phyloP scores from a whole-genome alignment of 306 rosid species.

The Fragaria iinumae region DNA sequence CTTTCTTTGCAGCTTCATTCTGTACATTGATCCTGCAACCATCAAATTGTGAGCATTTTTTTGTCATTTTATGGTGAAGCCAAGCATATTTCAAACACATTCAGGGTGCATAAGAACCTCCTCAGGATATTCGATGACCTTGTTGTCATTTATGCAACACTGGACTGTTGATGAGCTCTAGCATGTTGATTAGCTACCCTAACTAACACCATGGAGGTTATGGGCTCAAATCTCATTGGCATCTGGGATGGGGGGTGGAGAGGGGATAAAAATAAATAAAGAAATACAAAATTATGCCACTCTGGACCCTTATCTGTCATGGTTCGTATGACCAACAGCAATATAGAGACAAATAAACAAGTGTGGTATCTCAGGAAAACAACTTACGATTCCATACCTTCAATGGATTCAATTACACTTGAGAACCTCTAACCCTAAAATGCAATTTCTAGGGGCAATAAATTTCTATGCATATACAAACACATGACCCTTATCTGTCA shows the following conservation, averaged over 20 bases:
- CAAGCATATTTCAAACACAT: background rate
- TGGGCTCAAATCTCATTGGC: background rate
- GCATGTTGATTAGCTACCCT: background rate
- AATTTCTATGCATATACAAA: background rate
- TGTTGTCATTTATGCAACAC: background rate
- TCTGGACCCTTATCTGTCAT: background rate
- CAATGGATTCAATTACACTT: background rate
- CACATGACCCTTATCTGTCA: background rate
- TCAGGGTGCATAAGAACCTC: background rate
- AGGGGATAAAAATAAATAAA: background rate
- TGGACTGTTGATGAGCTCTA: background rate
- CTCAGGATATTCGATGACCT: background rate
- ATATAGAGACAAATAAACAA: background rate
- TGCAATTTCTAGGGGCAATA: background rate
- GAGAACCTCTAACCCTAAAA: background rate
- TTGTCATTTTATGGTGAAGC: background rate
- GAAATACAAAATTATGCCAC: background rate
- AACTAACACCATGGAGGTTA: background rate
- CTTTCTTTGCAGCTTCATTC: conserved; percentile 92
- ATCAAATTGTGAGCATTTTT: conserved; percentile 11
- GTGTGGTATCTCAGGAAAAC: background rate
- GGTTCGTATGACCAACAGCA: background rate
- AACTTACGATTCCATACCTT: background rate
- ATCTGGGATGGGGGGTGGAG: background rate
- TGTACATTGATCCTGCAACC: conserved; percentile 84